Percentiles rank a stretch among this genome's conserved stretches.
Conservation (phyloP, 2,329 filamentous ascomycete genomes). For the Venturia pyrina region DNA sequence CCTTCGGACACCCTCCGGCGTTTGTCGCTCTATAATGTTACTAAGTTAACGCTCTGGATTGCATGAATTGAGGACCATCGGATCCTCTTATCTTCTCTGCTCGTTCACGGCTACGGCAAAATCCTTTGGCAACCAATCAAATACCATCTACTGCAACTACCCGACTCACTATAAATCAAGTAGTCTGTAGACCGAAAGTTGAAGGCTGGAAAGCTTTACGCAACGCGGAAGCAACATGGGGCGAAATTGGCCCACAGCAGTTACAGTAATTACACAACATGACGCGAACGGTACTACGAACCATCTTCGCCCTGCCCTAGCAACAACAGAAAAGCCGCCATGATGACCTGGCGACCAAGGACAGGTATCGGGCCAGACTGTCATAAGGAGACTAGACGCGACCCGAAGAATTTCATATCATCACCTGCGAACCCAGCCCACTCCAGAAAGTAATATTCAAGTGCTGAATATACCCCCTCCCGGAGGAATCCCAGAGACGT, state of each 20-base stretch:
- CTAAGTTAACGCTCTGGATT: neutral
- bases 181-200: neutral
- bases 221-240: neutral
- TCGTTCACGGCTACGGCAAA: neutral
- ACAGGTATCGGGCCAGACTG: neutral
- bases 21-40: neutral
- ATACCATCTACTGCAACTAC: neutral
- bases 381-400: slow-evolving; percentile 4
- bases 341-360: neutral
- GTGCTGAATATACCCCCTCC: neutral
- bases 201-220: neutral
- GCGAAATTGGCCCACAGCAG: neutral
- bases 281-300: slow-evolving; percentile 2
- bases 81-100: neutral
- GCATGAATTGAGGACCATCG: neutral
- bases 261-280: slow-evolving; percentile 2
- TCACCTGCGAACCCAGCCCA: neutral
- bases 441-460: neutral
- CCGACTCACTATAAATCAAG: neutral
- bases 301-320: slow-evolving; percentile 2
- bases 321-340: slow-evolving; percentile 3
- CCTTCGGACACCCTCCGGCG: slow-evolving; percentile 2
- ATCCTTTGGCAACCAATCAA: neutral
- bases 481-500: neutral
- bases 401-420: neutral